Evolutionary conservation across 2,329 filamentous ascomycete genomes (phyloP).

Genomic region (Cordyceps farinosa): DNA sequence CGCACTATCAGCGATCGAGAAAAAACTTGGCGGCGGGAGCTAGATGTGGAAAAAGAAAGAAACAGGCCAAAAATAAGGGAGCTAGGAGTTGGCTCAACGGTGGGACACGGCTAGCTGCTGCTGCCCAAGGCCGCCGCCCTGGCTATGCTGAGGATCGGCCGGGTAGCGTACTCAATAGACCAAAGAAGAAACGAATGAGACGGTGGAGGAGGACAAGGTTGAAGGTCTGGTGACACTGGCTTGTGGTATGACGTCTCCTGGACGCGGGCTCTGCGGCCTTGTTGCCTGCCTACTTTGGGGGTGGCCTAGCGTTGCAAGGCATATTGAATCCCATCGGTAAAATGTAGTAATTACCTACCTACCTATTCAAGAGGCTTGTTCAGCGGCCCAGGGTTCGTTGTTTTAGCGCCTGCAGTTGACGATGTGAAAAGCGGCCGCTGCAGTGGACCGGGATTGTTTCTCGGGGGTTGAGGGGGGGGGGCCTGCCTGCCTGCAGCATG

Average conservation of each 20-base stretch:
- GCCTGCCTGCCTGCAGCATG: neutral
- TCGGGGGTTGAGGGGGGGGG: neutral
- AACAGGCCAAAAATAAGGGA: neutral
- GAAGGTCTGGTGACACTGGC: slow-evolving; percentile 16
- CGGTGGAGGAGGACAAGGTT: neutral
- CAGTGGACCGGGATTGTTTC: neutral
- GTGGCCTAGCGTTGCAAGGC: neutral
- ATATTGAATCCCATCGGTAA: too few species aligned
- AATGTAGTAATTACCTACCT: too few species aligned
- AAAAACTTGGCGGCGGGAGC: slow-evolving; percentile 4
- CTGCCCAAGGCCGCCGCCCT: neutral
- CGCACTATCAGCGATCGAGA: neutral
- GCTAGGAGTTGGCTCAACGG: slow-evolving; percentile 1
- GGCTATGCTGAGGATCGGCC: neutral
- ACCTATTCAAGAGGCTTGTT: too few species aligned
- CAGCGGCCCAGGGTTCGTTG: too few species aligned
- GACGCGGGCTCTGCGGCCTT: slow-evolving; percentile 3
- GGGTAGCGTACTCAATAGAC: neutral
- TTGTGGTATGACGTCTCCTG: slow-evolving; percentile 16
- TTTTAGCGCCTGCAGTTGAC: too few species aligned
- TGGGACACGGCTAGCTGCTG: neutral
- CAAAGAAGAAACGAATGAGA: slow-evolving; percentile 6
- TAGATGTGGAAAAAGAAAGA: neutral
- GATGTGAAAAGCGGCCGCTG: neutral
- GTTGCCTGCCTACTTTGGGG: neutral